Evolutionary conservation across 1,139 yeast species (phyloP), one percentile per base, ranked within the genome.

Genomic region (Meyerozyma athensensis): DNA sequence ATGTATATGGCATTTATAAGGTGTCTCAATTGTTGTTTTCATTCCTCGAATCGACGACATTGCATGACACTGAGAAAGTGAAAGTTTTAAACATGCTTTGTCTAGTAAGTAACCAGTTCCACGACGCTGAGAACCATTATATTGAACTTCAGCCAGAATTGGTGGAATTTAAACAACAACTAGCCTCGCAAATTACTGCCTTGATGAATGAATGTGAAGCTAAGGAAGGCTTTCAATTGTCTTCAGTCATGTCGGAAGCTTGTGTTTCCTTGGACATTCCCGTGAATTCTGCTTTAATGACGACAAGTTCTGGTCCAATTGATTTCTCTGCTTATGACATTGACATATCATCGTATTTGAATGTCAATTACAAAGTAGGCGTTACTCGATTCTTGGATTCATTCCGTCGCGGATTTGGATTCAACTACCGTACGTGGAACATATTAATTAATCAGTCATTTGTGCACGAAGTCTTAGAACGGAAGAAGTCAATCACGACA

Each of bases 41-140:
- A 17, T 16, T 12, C n/a, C 20, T 18, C n/a, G 32, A 28, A 5
- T 14, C 9, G 19, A 9, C 19, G 8, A 16, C 10, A 14, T 17
- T 18, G 32, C 8, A 7, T 17, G 28, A 24, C 14, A 5, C 28
- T n/a, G 28, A 24, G 13, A 19, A 13, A 24, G 8, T 13, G 34
- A 32, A 32, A 14, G 19, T 19, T 12, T 40, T 46, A 38, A 6
- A 9, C 9, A 58, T 56, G 39, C 65, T 65, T 48, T 59, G 80
- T 1, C 57, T 62, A 19, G 48, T 79, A 43, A 57, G 77, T 14
- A 61, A 69, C 35, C 74, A 72, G 51, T 68, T 78, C 37, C 74
- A 74, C 48, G 79, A 77, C 44, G 57, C 77, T 20, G 79, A 74
- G 35, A 63, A 70, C 36, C 70, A 68, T 43, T 74, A 74, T 47